Evolutionary conservation across 805 yeast genomes (phyloP).

Genomic region (Yueomyces sinensis): DNA sequence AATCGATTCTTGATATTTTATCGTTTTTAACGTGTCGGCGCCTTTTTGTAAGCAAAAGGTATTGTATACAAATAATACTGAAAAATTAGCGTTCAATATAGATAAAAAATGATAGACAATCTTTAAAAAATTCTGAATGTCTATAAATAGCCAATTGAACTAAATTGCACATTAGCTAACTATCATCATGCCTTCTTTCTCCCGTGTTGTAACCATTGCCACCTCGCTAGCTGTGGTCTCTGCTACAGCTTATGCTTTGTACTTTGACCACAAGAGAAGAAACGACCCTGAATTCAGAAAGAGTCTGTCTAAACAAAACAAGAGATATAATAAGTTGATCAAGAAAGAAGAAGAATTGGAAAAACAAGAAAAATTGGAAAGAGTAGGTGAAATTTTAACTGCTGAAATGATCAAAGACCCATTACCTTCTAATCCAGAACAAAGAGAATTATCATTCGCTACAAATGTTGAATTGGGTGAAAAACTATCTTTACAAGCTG

Average conservation of each 20-base stretch:
- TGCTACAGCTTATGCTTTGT: conserved; percentile 60
- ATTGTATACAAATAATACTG: too few relatives aligned
- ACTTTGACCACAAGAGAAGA: conserved; percentile 90
- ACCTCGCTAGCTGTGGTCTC: conserved; percentile 38
- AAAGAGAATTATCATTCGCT: conserved; percentile 71
- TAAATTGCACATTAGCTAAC: too few relatives aligned
- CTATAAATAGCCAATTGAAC: too few relatives aligned
- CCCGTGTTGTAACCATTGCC: conserved; percentile 23
- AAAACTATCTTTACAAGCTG: conserved; percentile 52
- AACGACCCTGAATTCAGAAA: conserved; percentile 70
- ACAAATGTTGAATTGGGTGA: conserved; percentile 79
- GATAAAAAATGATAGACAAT: too few relatives aligned
- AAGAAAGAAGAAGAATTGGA: conserved; percentile 31
- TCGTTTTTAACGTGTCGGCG: too few relatives aligned
- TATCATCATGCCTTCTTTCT: too few relatives aligned
- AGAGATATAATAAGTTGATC: conserved; percentile 40
- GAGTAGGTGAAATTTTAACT: conserved; percentile 47
- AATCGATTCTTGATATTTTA: too few relatives aligned
- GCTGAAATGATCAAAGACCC: conserved; percentile 61
- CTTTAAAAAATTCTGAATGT: too few relatives aligned
- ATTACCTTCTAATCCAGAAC: conserved; percentile 53
- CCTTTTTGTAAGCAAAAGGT: too few relatives aligned
- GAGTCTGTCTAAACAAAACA: conserved; percentile 36
- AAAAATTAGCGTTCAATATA: too few relatives aligned
- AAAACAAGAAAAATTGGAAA: conserved; percentile 45